Evolutionary conservation across 768 basidiomycete species (phyloP).

Genomic region (Suillus spraguei): DNA sequence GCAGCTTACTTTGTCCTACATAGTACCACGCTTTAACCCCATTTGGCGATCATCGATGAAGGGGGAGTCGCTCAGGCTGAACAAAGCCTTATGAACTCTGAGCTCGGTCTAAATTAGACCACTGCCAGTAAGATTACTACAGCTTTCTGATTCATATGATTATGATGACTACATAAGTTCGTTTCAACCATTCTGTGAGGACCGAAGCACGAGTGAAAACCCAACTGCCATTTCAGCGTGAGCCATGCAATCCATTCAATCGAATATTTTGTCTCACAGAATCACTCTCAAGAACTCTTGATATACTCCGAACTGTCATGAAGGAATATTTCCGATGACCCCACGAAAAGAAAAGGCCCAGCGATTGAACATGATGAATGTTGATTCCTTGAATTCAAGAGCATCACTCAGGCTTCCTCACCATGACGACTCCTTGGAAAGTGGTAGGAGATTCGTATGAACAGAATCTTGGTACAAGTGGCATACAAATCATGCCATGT

Average conservation of each 20-base stretch:
- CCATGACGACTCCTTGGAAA: not conserved
- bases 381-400: not conserved
- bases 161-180: not conserved
- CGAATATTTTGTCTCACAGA: not conserved
- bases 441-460: not conserved
- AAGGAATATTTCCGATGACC: not conserved
- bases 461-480: not conserved
- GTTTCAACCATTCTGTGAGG: not conserved
- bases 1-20: not conserved
- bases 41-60: not conserved
- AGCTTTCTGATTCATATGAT: not conserved
- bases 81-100: not conserved
- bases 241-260: not conserved
- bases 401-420: not conserved
- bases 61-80: not conserved
- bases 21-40: not conserved
- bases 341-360: not conserved
- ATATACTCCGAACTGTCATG: not conserved
- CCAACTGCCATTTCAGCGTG: not conserved
- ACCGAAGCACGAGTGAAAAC: not conserved
- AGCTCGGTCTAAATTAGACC: not conserved
- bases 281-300: not conserved
- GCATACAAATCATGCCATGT: not conserved
- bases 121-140: not conserved
- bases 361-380: too few relatives aligned